Percentiles rank a stretch among this genome's conserved stretches.
These are phyloP conservation scores for Tuber aestivum DNA, from an alignment of 495 filamentous ascomycete species.

Conservation along the genomic window DNA sequence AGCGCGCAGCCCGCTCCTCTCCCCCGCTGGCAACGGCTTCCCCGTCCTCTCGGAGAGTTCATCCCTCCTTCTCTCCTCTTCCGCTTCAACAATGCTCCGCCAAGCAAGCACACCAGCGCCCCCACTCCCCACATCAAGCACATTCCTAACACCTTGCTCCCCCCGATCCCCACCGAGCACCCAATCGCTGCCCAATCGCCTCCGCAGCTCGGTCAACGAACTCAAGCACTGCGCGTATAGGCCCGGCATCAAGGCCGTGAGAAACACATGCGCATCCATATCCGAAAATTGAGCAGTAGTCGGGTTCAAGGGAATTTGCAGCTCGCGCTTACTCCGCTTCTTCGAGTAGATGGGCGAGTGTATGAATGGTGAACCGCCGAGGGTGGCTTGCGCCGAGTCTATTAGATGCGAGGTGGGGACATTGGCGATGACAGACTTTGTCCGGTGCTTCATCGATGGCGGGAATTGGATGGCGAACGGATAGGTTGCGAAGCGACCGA, in stretches of 20 bases:
- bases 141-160: too few species aligned
- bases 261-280: slow-evolving; percentile 79
- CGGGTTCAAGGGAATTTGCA: slow-evolving; percentile 63
- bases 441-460: slow-evolving; percentile 38
- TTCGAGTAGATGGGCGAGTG: slow-evolving; percentile 59
- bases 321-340: slow-evolving; percentile 50
- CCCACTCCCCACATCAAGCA: too few species aligned
- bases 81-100: slow-evolving; percentile 72
- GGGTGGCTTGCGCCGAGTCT: slow-evolving; percentile 59
- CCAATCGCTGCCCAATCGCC: too few species aligned
- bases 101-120: slow-evolving; percentile 82
- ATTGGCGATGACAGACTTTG: slow-evolving; percentile 57
- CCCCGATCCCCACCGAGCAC: too few species aligned
- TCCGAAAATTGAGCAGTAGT: slow-evolving; percentile 65
- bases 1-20: slow-evolving; percentile 45
- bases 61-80: slow-evolving; percentile 63
- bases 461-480: slow-evolving; percentile 73
- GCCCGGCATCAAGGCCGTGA: slow-evolving; percentile 72
- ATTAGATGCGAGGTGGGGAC: slow-evolving; percentile 64
- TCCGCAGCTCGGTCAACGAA: too few species aligned
- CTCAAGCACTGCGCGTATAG: too few species aligned
- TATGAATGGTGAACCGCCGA: slow-evolving; percentile 71
- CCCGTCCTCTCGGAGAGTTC: slow-evolving; percentile 32
- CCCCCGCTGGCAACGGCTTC: neutral
- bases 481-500: slow-evolving; percentile 59